Percentiles rank a stretch among this genome's conserved stretches.
phyloP scores from a whole-genome alignment of 2,329 filamentous ascomycete genomes.

The Lachnellula occidentalis region DNA sequence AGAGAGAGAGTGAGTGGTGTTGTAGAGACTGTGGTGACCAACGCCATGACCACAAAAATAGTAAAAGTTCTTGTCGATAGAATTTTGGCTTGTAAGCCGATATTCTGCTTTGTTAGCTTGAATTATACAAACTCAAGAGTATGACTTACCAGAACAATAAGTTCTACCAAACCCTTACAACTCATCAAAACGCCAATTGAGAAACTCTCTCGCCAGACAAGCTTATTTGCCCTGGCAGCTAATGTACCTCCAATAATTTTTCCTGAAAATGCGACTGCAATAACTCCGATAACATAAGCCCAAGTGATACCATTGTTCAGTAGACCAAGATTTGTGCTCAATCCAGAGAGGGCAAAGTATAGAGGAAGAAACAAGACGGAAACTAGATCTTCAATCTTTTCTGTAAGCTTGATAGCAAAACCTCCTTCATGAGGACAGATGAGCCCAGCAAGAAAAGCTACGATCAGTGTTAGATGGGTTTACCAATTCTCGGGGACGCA shows the following conservation, averaged over 20 bases:
- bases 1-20: constrained; percentile 69
- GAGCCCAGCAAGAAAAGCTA: constrained; percentile 77
- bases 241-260: constrained; percentile 81
- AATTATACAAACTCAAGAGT: background rate
- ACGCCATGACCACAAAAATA: constrained; percentile 91
- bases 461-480: background rate
- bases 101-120: constrained; percentile 46
- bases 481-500: background rate
- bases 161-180: constrained; percentile 89
- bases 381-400: constrained; percentile 91
- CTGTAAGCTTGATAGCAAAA: constrained; percentile 84
- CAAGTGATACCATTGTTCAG: constrained; percentile 77
- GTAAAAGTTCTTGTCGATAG: constrained; percentile 79
- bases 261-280: constrained; percentile 72
- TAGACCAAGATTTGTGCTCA: constrained; percentile 82
- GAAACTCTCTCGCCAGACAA: constrained; percentile 87
- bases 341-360: constrained; percentile 87
- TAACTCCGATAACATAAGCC: constrained; percentile 84
- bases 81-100: constrained; percentile 78
- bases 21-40: constrained; percentile 79
- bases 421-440: constrained; percentile 88
- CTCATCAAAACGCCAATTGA: constrained; percentile 90
- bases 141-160: constrained; percentile 79
- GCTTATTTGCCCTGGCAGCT: constrained; percentile 67
- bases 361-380: constrained; percentile 78